Evolutionary conservation across 2,329 filamentous ascomycete genomes (phyloP).

Genomic region (Colletotrichum camelliae): DNA sequence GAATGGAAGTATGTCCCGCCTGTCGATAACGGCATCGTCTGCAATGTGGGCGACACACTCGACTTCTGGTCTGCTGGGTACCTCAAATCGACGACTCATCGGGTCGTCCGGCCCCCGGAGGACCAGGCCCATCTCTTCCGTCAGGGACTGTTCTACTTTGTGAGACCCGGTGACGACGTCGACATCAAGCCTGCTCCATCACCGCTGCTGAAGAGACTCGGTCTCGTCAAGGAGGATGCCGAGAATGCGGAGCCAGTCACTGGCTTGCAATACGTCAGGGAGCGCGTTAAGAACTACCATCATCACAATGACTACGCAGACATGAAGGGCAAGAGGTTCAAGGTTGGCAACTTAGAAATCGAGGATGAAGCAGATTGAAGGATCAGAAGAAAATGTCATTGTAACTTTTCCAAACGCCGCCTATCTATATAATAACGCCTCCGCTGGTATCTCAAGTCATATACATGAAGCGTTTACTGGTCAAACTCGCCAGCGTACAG

Average conservation of each 20-base stretch:
- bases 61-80: constrained; percentile 34
- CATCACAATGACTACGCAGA: constrained; percentile 42
- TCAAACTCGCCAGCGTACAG: constrained; percentile 50
- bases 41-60: constrained; percentile 43
- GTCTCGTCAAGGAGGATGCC: constrained; percentile 26
- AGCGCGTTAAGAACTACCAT: constrained; percentile 45
- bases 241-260: constrained; percentile 35
- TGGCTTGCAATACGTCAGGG: constrained; percentile 44
- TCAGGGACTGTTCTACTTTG: constrained; percentile 41
- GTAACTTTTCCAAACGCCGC: not conserved
- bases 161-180: constrained; percentile 35
- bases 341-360: constrained; percentile 43
- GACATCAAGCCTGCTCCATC: constrained; percentile 34
- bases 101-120: constrained; percentile 37
- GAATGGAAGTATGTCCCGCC: constrained; percentile 51
- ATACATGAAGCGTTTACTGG: not conserved
- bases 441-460: not conserved
- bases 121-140: constrained; percentile 36
- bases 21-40: constrained; percentile 48
- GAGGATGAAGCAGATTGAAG: constrained; percentile 38
- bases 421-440: not conserved
- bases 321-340: constrained; percentile 42
- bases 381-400: not conserved
- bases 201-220: constrained; percentile 31
- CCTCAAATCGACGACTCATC: constrained; percentile 38